Conservation (phyloP, 208 protist genomes). For the Leishmania lainsoni region DNA sequence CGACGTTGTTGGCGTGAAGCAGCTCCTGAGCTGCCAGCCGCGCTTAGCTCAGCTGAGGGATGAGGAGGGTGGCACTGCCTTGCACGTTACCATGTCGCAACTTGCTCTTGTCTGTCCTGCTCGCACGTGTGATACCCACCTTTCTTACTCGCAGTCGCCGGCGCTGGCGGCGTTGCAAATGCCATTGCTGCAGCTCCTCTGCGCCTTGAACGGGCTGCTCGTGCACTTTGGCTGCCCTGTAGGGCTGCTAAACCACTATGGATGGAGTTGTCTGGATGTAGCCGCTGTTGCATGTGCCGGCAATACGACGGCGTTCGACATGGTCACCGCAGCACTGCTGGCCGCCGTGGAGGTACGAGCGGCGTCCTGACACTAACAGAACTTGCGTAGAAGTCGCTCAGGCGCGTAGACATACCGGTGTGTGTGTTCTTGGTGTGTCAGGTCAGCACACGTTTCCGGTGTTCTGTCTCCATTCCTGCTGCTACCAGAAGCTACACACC, state of each 20-base stretch:
- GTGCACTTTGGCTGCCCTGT: conserved; percentile 50
- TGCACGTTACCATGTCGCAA: conserved; percentile 54
- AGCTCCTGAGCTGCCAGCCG: conserved; percentile 43
- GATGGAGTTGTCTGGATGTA: conserved; percentile 70
- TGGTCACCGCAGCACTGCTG: conserved; percentile 49
- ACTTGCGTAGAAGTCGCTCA: not conserved
- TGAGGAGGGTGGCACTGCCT: conserved; percentile 59
- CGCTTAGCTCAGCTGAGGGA: conserved; percentile 32
- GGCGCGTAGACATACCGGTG: not conserved
- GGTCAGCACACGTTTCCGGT: not conserved
- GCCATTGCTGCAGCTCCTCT: conserved; percentile 43
- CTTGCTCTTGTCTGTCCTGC: conserved; percentile 6
- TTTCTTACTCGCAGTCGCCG: not conserved
- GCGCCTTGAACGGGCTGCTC: conserved; percentile 45
- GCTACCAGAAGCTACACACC: not conserved
- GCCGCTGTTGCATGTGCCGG: conserved; percentile 25
- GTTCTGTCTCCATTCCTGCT: not conserved
- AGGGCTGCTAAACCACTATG: conserved; percentile 33
- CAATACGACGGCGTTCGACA: conserved; percentile 45
- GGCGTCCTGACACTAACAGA: not conserved
- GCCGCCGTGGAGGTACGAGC: conserved; percentile 34
- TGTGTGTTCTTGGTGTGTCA: not conserved
- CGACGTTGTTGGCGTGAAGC: conserved; percentile 50
- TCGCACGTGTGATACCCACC: not conserved
- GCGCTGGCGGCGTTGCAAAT: conserved; percentile 1